Evolutionary conservation across 768 basidiomycete species (phyloP).

Genomic region (Tylopilus plumbeoviolaceoides): DNA sequence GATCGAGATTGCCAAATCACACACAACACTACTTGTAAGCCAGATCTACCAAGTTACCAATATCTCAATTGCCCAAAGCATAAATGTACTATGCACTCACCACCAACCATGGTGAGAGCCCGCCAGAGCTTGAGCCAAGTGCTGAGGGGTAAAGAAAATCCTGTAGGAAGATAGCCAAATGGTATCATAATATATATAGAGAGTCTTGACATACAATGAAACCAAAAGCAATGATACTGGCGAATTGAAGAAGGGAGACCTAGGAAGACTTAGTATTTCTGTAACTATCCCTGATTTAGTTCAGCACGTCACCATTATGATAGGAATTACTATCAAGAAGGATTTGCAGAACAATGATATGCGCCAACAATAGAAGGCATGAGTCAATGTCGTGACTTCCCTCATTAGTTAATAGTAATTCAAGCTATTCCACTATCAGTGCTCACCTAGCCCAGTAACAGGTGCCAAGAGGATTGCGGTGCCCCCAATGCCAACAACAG

Average conservation of each 20-base stretch:
- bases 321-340: background rate
- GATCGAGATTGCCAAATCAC: conserved; percentile 17
- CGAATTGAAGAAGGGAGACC: conserved; percentile 22
- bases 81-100: conserved; percentile 12
- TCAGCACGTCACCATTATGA: conserved; percentile 14
- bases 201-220: background rate
- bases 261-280: background rate
- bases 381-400: conserved; percentile 15
- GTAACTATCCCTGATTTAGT: no score
- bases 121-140: background rate
- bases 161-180: no score
- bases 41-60: conserved; percentile 9
- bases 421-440: background rate
- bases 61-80: no score
- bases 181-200: no score
- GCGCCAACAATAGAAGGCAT: conserved; percentile 23
- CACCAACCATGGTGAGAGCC: conserved; percentile 4
- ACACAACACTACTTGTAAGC: conserved; percentile 18
- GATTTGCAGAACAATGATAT: conserved; percentile 9
- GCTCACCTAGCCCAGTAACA: conserved; percentile 18
- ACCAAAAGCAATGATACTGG: conserved; percentile 9
- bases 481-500: conserved; percentile 7
- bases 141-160: background rate
- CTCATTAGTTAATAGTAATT: background rate
- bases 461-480: background rate